A percentile compares a stretch with the other conserved stretches of the same genome.
Evolutionary conservation across 768 basidiomycete species (phyloP).

Genomic region (Pulveroboletus ravenelii): DNA sequence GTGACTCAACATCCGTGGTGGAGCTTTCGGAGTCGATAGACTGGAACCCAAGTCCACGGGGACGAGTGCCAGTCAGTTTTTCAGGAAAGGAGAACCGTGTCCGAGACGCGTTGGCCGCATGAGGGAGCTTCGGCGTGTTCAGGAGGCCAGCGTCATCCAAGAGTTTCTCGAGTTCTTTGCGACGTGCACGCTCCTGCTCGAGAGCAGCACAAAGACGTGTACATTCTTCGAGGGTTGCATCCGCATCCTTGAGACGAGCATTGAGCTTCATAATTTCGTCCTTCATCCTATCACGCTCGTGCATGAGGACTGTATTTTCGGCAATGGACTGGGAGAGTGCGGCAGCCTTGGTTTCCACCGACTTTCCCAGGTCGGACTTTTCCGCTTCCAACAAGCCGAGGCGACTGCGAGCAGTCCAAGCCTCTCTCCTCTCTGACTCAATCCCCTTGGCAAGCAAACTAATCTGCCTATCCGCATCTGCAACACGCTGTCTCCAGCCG

Average conservation of each 20-base stretch:
- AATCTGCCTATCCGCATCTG: slow-evolving; percentile 69
- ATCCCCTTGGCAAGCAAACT: slow-evolving; percentile 61
- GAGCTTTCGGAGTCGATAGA: slow-evolving; percentile 66
- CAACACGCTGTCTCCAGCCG: slow-evolving; percentile 77
- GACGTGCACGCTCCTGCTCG: slow-evolving; percentile 37
- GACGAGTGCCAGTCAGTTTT: slow-evolving; percentile 27
- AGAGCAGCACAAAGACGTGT: slow-evolving; percentile 29
- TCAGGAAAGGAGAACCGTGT: slow-evolving; percentile 17
- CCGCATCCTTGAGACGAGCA: slow-evolving; percentile 29
- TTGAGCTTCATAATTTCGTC: slow-evolving; percentile 25
- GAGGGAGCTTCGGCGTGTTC: slow-evolving; percentile 39
- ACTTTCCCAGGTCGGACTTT: slow-evolving; percentile 52
- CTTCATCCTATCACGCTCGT: slow-evolving; percentile 30
- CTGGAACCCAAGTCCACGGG: slow-evolving; percentile 47
- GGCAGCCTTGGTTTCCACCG: slow-evolving; percentile 34
- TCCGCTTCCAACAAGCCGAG: slow-evolving; percentile 63
- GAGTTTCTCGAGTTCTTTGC: slow-evolving; percentile 50
- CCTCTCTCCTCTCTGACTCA: slow-evolving; percentile 76
- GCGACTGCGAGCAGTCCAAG: slow-evolving; percentile 78
- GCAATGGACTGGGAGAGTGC: slow-evolving; percentile 28
- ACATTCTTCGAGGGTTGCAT: slow-evolving; percentile 23
- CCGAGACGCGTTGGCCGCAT: slow-evolving; percentile 9
- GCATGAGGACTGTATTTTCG: slow-evolving; percentile 22
- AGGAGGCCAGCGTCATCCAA: slow-evolving; percentile 43
- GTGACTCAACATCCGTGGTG: slow-evolving; percentile 62